Evolutionary conservation across 1,139 yeast genomes (phyloP), one percentile per base, ranked within the genome.

Genomic region (Pichia sp.): DNA sequence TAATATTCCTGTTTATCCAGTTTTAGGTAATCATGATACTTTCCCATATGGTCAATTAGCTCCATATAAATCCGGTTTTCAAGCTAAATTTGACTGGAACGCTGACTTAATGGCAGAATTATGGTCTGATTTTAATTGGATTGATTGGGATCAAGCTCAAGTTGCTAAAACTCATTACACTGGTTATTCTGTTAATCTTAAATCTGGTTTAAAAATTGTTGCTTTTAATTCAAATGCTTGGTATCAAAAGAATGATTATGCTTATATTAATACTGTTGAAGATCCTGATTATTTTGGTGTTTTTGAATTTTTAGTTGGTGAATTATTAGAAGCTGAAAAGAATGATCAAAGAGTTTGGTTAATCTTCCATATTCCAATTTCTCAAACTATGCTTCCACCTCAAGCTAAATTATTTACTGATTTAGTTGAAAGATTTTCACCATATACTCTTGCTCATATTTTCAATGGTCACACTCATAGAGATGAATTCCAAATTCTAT

Each of bases 381-480:
- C 77, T 24, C 74, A 70, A 48, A 85, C 81, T 53, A 70, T 82
- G 20, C 64, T 82, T 43, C 87, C 87, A n/a, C 66, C 78, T 35
- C 82, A 78, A 42, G 73, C 85, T 10, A 67, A 73, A 40, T 67
- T 78, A 37, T 76, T 80, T 50, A 67, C 73, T 32, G 75, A 75
- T 51, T 76, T 82, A 40, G 71, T 82, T 26, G 78, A 79, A 54
- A 70, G 89, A 57, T 82, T 81, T 59, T 75, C 84, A 35, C 87
- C 87, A 25, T 74, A 72, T 55, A 78, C 84, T 11, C 78, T 82
- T 60, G 84, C 87, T 10, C 81, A 74, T 43, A 67, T 80, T 20
- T 82, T 82, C 65, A 80, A 73, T 58, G 90, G 87, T 25, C 89
- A 82, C 58, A 82, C 87, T 9, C 90, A 82, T 57, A 67, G 69